Evolutionary conservation across 208 protist genomes (phyloP).

Genomic region (Trichomonas vaginalis): DNA sequence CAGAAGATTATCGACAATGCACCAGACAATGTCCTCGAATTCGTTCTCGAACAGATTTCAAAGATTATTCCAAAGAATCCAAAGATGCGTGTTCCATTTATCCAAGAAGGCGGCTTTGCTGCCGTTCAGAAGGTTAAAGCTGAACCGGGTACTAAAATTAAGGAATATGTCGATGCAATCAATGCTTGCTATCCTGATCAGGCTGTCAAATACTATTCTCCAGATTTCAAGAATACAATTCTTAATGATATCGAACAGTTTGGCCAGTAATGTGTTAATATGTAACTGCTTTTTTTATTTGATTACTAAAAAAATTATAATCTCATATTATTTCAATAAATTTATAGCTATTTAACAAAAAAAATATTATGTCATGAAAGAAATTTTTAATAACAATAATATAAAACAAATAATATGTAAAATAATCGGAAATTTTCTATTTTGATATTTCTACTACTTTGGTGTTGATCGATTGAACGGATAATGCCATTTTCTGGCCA

Average conservation of each 20-base stretch:
- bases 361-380: too few relatives aligned
- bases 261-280: not conserved
- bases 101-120: constrained; percentile 62
- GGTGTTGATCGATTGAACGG: not conserved
- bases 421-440: too few relatives aligned
- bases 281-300: too few relatives aligned
- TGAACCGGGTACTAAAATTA: constrained; percentile 72
- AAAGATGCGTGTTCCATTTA: constrained; percentile 77
- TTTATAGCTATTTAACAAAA: too few relatives aligned
- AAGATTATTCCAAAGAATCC: constrained; percentile 89
- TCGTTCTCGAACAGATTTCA: constrained; percentile 85
- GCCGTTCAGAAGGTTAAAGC: constrained; percentile 79
- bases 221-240: constrained; percentile 73
- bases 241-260: constrained; percentile 69
- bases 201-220: constrained; percentile 90
- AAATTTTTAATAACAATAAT: too few relatives aligned
- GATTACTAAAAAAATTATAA: too few relatives aligned
- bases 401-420: too few relatives aligned
- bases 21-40: constrained; percentile 78
- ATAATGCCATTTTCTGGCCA: not conserved
- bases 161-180: constrained; percentile 79
- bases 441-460: not conserved
- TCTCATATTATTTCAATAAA: too few relatives aligned
- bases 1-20: constrained; percentile 79
- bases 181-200: constrained; percentile 91